phyloP scores from a whole-genome alignment of 441 rosid genomes.

The Corymbia citriodora region DNA sequence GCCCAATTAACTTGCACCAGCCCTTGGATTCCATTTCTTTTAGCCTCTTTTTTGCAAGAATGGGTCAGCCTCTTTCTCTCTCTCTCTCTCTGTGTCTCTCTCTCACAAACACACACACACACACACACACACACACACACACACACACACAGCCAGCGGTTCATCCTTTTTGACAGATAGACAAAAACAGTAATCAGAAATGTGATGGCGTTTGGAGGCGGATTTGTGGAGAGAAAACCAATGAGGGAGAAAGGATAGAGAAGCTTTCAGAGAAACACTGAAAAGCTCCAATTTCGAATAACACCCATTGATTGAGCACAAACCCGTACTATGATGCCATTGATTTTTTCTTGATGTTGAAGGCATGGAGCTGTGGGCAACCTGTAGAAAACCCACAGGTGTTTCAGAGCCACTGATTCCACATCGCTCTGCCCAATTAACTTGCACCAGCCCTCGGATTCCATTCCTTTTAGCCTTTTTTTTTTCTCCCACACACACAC shows the following conservation, averaged over 20 bases:
- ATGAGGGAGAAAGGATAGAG: not conserved
- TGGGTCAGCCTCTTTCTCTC: no score
- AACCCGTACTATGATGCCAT: not conserved
- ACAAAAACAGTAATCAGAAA: not conserved
- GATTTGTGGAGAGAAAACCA: not conserved
- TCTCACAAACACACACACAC: no score
- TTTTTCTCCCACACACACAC: not conserved
- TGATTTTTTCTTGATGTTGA: not conserved
- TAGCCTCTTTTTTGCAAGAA: not conserved
- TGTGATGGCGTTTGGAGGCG: not conserved
- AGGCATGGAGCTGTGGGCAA: not conserved
- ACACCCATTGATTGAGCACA: not conserved
- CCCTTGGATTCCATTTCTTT: not conserved
- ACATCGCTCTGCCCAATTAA: not conserved
- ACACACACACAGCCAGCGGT: no score
- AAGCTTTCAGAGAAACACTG: not conserved
- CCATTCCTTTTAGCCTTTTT: not conserved
- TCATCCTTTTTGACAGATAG: not conserved
- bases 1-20: not conserved
- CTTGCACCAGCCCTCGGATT: not conserved
- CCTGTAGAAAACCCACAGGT: not conserved
- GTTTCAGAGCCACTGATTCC: not conserved
- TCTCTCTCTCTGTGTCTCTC: no score
- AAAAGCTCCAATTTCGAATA: not conserved
- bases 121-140: no score